These are phyloP conservation scores for Trichoderma gamsii DNA, from an alignment of 495 filamentous ascomycete genomes.

Conservation along the genomic window DNA sequence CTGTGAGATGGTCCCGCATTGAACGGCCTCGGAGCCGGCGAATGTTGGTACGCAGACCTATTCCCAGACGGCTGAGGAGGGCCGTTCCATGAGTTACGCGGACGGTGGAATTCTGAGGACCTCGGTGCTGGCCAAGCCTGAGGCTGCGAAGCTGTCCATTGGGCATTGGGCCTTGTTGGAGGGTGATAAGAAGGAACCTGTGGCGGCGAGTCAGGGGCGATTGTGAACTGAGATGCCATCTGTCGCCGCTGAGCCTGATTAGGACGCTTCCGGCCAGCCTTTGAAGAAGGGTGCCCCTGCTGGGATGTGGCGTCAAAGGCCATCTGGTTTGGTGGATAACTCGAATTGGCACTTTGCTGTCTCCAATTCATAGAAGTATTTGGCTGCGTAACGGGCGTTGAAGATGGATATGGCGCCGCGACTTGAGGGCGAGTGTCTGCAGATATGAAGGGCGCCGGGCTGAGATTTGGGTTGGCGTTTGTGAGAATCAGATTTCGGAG, in stretches of 20 bases:
- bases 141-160: background rate
- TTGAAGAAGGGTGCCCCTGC: conserved; percentile 16
- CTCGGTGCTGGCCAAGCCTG: background rate
- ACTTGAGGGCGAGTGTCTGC: background rate
- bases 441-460: background rate
- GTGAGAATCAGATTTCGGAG: conserved; percentile 39
- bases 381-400: background rate
- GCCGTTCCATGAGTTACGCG: background rate
- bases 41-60: conserved; percentile 12
- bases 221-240: conserved; percentile 46
- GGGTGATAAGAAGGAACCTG: conserved; percentile 14
- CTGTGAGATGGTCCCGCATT: background rate
- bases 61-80: background rate
- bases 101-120: conserved; percentile 19
- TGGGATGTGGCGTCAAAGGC: background rate
- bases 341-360: background rate
- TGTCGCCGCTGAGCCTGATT: conserved; percentile 53
- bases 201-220: conserved; percentile 41
- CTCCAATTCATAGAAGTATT: background rate
- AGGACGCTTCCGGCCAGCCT: conserved; percentile 36
- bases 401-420: background rate
- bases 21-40: background rate
- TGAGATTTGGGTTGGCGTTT: conserved; percentile 18
- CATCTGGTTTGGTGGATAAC: background rate
- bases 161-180: background rate